These are phyloP conservation scores for Blastocystis sp. DNA, from an alignment of 352 stramenopile species.

Conservation along the genomic window DNA sequence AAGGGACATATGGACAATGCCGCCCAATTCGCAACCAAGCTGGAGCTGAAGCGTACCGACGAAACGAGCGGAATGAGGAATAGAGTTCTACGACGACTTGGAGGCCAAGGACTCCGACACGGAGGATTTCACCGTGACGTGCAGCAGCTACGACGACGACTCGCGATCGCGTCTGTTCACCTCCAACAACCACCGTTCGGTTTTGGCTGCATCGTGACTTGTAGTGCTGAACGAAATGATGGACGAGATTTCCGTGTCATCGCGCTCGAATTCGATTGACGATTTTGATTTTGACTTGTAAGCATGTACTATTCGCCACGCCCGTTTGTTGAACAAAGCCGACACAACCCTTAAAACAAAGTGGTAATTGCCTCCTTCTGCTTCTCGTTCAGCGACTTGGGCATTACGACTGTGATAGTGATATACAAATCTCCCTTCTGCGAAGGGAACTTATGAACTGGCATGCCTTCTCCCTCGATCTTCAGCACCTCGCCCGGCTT, in stretches of 20 bases:
- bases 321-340: neutral
- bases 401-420: slow-evolving; percentile 93
- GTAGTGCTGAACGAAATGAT: slow-evolving; percentile 69
- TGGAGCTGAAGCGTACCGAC: slow-evolving; percentile 54
- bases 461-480: slow-evolving; percentile 91
- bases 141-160: slow-evolving; percentile 58
- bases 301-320: neutral
- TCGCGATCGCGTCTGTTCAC: slow-evolving; percentile 65
- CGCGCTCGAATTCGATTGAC: slow-evolving; percentile 59
- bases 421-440: slow-evolving; percentile 90
- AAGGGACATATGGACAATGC: slow-evolving; percentile 59
- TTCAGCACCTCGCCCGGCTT: slow-evolving; percentile 86
- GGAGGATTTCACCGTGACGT: slow-evolving; percentile 65
- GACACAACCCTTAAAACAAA: slow-evolving; percentile 45
- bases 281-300: slow-evolving; percentile 72
- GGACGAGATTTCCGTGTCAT: slow-evolving; percentile 65
- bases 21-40: slow-evolving; percentile 3
- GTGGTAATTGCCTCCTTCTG: slow-evolving; percentile 81
- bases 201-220: neutral
- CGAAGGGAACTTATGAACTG: slow-evolving; percentile 86
- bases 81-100: slow-evolving; percentile 67
- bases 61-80: too few species aligned
- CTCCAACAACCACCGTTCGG: slow-evolving; percentile 48
- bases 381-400: slow-evolving; percentile 83
- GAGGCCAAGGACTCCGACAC: slow-evolving; percentile 67